Conservation (phyloP, 2,329 filamentous ascomycete genomes). For the Mycogone perniciosa region DNA sequence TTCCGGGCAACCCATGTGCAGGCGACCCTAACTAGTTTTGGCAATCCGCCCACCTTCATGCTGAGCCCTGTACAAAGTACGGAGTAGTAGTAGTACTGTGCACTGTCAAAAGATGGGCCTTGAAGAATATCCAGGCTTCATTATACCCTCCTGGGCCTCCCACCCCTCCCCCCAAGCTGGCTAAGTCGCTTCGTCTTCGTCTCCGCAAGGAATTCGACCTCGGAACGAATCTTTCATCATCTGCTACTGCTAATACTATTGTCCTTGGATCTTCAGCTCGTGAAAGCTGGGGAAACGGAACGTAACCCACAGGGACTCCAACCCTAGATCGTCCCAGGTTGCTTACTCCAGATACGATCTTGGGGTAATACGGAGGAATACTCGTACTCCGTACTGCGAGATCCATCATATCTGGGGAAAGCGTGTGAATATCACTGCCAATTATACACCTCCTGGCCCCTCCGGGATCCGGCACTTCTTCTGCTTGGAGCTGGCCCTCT, state of each 20-base stretch:
- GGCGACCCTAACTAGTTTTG: neutral
- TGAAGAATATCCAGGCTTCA: too few relatives aligned
- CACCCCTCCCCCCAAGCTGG: neutral
- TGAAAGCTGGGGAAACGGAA: conserved; percentile 12
- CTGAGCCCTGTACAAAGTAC: too few relatives aligned
- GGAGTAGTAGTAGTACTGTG: neutral
- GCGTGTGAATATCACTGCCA: neutral
- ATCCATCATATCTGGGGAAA: neutral
- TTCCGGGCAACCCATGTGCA: conserved; percentile 6
- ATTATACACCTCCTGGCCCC: neutral
- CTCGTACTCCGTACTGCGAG: neutral
- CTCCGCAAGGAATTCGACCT: conserved; percentile 1
- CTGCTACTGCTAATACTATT: neutral
- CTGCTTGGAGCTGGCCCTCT: neutral
- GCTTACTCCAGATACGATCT: conserved; percentile 5
- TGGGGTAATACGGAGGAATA: neutral
- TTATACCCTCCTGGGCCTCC: too few relatives aligned
- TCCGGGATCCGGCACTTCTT: too few relatives aligned
- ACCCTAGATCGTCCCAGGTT: neutral
- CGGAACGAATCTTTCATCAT: conserved; percentile 11
- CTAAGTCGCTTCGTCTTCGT: too few relatives aligned
- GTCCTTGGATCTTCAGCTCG: conserved; percentile 9
- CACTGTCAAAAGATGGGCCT: too few relatives aligned
- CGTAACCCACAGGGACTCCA: conserved; percentile 1
- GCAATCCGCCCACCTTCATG: neutral